phyloP scores from a whole-genome alignment of 441 rosid species.

The Erodium chrysanthum region DNA sequence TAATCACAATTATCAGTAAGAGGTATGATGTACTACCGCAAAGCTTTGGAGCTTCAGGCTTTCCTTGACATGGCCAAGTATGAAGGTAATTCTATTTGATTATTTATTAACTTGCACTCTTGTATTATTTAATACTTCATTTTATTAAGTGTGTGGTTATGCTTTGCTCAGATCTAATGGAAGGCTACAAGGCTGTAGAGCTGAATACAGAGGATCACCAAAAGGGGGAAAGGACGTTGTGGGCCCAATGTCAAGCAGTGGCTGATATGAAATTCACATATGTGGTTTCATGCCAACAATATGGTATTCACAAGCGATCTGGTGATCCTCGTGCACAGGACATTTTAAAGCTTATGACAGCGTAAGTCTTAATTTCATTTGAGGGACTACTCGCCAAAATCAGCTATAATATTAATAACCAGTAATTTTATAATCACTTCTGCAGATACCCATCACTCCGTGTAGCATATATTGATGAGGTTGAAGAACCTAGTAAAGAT shows the following conservation, averaged over 20 bases:
- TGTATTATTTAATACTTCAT: not conserved
- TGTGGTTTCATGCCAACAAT: slow-evolving; percentile 95
- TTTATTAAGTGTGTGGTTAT: slow-evolving; percentile 2
- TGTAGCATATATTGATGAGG: slow-evolving; percentile 97
- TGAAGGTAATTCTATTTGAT: slow-evolving; percentile 46
- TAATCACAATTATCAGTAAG: slow-evolving; percentile 49
- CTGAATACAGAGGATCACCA: slow-evolving; percentile 53
- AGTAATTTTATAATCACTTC: slow-evolving; percentile 14
- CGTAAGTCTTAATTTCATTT: slow-evolving; percentile 30
- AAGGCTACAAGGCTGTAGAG: slow-evolving; percentile 92
- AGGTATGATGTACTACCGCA: slow-evolving; percentile 98
- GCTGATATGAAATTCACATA: slow-evolving; percentile 96
- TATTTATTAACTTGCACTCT: not conserved
- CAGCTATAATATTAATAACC: slow-evolving; percentile 14
- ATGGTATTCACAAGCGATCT: slow-evolving; percentile 88
- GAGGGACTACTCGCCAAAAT: not conserved
- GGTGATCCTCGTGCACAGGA: slow-evolving; percentile 81
- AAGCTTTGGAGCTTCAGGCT: slow-evolving; percentile 98
- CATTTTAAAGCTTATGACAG: slow-evolving; percentile 83
- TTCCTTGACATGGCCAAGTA: slow-evolving; percentile 97
- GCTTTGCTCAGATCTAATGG: slow-evolving; percentile 70
- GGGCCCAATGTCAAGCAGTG: slow-evolving; percentile 91
- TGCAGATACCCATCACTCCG: slow-evolving; percentile 93
- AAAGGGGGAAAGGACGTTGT: slow-evolving; percentile 69
- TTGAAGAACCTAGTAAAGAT: slow-evolving; percentile 79